Base-by-base conservation (phyloP, 169 alveolate genomes). In the Eimeria falciformis region DNA sequence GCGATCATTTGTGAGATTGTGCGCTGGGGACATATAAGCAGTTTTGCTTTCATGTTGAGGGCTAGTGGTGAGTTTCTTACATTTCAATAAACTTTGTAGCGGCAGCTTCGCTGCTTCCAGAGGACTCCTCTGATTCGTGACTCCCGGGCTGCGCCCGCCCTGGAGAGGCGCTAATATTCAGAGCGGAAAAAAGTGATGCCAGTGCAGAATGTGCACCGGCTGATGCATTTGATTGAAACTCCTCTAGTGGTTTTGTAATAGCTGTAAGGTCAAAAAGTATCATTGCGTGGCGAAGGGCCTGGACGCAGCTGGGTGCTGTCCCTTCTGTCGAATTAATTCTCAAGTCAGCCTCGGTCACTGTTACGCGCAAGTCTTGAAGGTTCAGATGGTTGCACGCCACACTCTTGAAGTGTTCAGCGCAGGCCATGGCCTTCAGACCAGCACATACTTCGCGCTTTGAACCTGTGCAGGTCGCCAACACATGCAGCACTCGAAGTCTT, bases 181-280 rank as follows among this genome's bases (percentile, higher is more conserved):
- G 53, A 14, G 75, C 14, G 1, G 75, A 53, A 37, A 81, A 81
- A 17, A 55, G 58, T 17, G 17, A 7, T 23, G 27, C 47, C 6
- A 81, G 75, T n/a, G 89, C 89, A 12, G 43, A 47, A 37, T 50
- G 89, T 27, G 89, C 55, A 6, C 89, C 89, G 18, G 53, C 77
- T 17, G 73, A 25, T 11, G 71, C 75, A 23, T 18, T 33, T 55
- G 56, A 25, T 45, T 81, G 89, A 21, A 55, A 81, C 89, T 18
- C 58, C 14, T 21, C n/a, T 12, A 81, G 56, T 43, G 89, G 89
- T n/a, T 27, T 46, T 1, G 7, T 17, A 2, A 81, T 55, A 43
- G 18, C 75, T 14, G 47, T 9, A 7, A 81, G 17, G 55, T 81
- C 75, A 50, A 81, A 55, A 17, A 81, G 89, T 17, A 29, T 81